A percentile compares a stretch with the other conserved stretches of the same genome.
These are phyloP conservation scores for Porcisia deanei DNA, from an alignment of 208 protist species.

Conservation along the genomic window DNA sequence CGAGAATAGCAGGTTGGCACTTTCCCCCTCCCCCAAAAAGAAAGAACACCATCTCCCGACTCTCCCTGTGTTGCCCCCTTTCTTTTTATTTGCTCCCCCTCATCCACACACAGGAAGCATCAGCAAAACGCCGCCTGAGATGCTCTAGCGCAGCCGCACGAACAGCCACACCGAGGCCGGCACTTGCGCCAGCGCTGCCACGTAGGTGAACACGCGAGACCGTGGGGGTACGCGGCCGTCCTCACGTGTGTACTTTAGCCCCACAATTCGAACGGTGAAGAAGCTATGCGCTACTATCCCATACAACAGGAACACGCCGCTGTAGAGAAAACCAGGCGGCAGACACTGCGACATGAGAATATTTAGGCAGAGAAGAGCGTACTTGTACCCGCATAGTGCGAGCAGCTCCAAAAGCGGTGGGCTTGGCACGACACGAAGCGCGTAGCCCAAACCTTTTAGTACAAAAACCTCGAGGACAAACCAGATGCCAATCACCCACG, in stretches of 20 bases:
- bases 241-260: conserved; percentile 35
- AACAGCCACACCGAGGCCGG: conserved; percentile 62
- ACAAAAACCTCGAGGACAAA: conserved; percentile 52
- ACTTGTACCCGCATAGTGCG: conserved; percentile 80
- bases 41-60: neutral
- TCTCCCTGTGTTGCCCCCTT: neutral
- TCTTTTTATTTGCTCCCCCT: conserved; percentile 2
- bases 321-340: conserved; percentile 19
- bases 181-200: conserved; percentile 42
- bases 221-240: conserved; percentile 49
- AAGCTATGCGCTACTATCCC: conserved; percentile 43
- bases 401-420: conserved; percentile 47
- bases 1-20: neutral
- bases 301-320: conserved; percentile 46
- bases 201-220: conserved; percentile 50
- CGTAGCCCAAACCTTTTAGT: conserved; percentile 46
- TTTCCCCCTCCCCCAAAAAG: neutral
- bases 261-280: conserved; percentile 42
- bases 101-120: neutral
- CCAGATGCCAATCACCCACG: conserved; percentile 55
- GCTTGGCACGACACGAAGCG: conserved; percentile 41
- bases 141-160: conserved; percentile 35
- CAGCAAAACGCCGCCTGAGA: too few relatives aligned
- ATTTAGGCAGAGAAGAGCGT: conserved; percentile 61
- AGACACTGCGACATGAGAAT: conserved; percentile 47